These are phyloP conservation scores for Leishmania guyanensis DNA, from an alignment of 208 protist species.

Conservation along the genomic window DNA sequence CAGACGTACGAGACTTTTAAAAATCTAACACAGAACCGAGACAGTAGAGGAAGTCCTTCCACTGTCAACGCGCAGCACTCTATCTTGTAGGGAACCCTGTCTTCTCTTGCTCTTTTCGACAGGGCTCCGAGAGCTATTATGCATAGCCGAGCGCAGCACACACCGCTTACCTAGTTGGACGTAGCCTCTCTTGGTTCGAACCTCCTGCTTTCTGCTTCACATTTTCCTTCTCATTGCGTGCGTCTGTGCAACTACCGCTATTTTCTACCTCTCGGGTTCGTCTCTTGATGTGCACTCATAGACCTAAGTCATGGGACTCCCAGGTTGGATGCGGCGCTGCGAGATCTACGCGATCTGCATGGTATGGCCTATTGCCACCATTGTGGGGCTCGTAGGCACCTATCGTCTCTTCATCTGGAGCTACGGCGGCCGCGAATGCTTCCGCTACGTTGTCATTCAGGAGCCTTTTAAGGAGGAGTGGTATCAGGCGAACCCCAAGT, in stretches of 20 bases:
- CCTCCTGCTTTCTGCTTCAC: background rate
- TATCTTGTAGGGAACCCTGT: background rate
- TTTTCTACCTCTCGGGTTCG: background rate
- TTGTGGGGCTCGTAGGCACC: slow-evolving; percentile 58
- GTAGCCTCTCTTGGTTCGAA: background rate
- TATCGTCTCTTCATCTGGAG: slow-evolving; percentile 90
- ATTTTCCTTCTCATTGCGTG: background rate
- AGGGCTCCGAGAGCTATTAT: background rate
- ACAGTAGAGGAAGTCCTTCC: background rate
- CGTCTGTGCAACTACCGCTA: background rate
- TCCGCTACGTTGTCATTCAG: slow-evolving; percentile 86
- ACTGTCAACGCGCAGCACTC: background rate
- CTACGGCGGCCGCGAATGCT: slow-evolving; percentile 87
- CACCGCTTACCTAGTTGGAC: background rate
- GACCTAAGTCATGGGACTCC: slow-evolving; percentile 48
- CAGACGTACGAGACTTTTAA: background rate
- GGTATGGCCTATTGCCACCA: slow-evolving; percentile 79
- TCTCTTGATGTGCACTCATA: background rate
- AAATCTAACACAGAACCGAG: background rate
- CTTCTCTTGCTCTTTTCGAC: background rate
- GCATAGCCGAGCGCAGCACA: background rate
- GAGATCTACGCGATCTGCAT: slow-evolving; percentile 88
- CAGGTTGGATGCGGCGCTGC: slow-evolving; percentile 72
- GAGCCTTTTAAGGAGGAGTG: slow-evolving; percentile 86
- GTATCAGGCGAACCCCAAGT: slow-evolving; percentile 89